phyloP scores from a whole-genome alignment of 192 early-diverging fungal genomes.

The Gamsiella multidivaricata region DNA sequence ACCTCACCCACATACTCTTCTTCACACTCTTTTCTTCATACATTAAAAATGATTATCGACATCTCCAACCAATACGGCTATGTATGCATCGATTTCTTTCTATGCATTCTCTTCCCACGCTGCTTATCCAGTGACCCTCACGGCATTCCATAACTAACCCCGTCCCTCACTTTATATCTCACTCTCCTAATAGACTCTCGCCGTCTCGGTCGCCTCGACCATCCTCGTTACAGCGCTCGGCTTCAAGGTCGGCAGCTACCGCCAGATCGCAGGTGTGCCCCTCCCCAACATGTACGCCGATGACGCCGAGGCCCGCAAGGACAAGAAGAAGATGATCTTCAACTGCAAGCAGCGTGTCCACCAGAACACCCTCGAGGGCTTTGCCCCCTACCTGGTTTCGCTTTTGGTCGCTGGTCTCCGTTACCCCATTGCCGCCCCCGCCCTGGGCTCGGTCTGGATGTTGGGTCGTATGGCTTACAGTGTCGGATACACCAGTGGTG shows the following conservation, averaged over 20 bases:
- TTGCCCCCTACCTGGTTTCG: constrained; percentile 59
- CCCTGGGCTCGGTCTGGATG: constrained; percentile 63
- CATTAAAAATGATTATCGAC: constrained; percentile 54
- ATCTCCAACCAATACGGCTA: constrained; percentile 68
- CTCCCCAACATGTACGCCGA: constrained; percentile 77
- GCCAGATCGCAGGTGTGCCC: constrained; percentile 70
- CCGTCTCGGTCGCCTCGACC: constrained; percentile 42
- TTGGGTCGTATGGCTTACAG: constrained; percentile 62
- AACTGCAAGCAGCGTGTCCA: constrained; percentile 78
- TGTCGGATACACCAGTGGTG: constrained; percentile 66
- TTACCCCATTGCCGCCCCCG: constrained; percentile 66
- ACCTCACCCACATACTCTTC: neutral
- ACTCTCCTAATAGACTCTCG: constrained; percentile 50
- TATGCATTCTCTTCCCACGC: no score
- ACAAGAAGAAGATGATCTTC: constrained; percentile 73
- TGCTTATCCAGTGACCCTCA: no score
- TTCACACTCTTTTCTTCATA: constrained; percentile 17
- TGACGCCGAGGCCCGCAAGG: constrained; percentile 67
- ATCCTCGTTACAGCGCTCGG: constrained; percentile 60
- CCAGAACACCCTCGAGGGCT: constrained; percentile 77
- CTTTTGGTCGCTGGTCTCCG: constrained; percentile 63
- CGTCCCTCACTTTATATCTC: neutral
- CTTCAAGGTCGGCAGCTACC: constrained; percentile 60
- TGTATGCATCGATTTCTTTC: constrained; percentile 50
- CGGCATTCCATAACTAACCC: no score